These are phyloP conservation scores for Moesziomyces parantarcticus DNA, from an alignment of 1,284 basidiomycete genomes.

Conservation along the genomic window DNA sequence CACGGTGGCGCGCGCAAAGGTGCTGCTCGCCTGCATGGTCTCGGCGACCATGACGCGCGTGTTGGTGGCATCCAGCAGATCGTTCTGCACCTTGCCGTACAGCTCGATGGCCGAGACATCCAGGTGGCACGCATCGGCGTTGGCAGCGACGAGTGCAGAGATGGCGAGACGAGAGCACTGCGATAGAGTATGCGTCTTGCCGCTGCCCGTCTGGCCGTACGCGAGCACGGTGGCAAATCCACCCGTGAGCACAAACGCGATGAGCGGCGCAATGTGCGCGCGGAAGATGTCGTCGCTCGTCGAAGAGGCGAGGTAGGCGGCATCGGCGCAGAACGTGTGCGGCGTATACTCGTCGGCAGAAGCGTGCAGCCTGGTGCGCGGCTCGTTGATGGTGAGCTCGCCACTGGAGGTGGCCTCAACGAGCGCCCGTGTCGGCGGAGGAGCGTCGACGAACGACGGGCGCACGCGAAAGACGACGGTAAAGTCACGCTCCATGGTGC, in stretches of 20 bases:
- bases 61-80: conserved; percentile 25
- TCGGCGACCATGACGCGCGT: conserved; percentile 17
- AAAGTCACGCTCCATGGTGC: conserved; percentile 31
- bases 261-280: conserved; percentile 11
- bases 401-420: background rate
- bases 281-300: conserved; percentile 11
- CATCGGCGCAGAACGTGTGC: conserved; percentile 20
- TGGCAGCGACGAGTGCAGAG: conserved; percentile 4
- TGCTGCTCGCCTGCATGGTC: conserved; percentile 14
- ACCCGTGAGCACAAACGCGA: conserved; percentile 27
- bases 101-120: conserved; percentile 22
- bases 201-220: conserved; percentile 34
- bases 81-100: conserved; percentile 34
- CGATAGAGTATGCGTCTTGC: conserved; percentile 27
- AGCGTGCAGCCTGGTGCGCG: conserved; percentile 6
- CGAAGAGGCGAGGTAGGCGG: conserved; percentile 10
- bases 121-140: background rate
- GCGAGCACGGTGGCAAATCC: conserved; percentile 33
- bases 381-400: conserved; percentile 17
- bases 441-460: conserved; percentile 5
- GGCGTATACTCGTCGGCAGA: conserved; percentile 1
- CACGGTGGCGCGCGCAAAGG: conserved; percentile 15
- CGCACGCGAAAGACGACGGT: conserved; percentile 38
- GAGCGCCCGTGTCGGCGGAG: conserved; percentile 1
- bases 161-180: conserved; percentile 19